Percentiles rank a stretch among this genome's conserved stretches.
Evolutionary conservation across 805 yeast genomes (phyloP).

Genomic region (Candida dendrica): DNA sequence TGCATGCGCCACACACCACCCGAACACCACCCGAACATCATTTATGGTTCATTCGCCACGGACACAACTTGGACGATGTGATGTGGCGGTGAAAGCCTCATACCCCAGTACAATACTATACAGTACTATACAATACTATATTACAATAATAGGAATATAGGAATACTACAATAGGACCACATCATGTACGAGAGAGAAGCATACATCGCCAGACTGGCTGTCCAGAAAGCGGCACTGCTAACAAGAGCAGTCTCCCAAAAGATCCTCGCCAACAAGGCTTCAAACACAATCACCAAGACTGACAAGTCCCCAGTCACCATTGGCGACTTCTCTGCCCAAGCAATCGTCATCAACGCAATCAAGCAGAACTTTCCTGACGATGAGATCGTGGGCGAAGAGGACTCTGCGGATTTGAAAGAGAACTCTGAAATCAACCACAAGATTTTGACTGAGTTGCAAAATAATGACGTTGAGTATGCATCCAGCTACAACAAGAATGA

Average conservation of each 20-base stretch:
- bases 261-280: conserved; percentile 39
- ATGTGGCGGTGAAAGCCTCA: neutral
- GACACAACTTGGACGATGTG: too few species aligned
- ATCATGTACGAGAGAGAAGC: conserved; percentile 53
- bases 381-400: conserved; percentile 91
- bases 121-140: too few species aligned
- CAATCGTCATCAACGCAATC: conserved; percentile 80
- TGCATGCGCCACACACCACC: neutral
- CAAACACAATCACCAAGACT: conserved; percentile 63
- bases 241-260: conserved; percentile 58
- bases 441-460: conserved; percentile 54
- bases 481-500: conserved; percentile 16
- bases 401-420: conserved; percentile 58
- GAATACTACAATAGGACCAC: too few species aligned
- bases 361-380: conserved; percentile 75
- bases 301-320: conserved; percentile 94
- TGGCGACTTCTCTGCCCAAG: conserved; percentile 96
- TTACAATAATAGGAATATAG: too few species aligned
- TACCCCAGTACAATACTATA: too few species aligned
- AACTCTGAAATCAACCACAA: conserved; percentile 39
- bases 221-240: conserved; percentile 74
- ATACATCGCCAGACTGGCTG: conserved; percentile 80
- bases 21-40: too few species aligned
- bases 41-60: too few species aligned
- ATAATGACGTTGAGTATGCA: conserved; percentile 40